Base-by-base conservation (phyloP, 306 rosid genomes). In the Quercus suber region DNA sequence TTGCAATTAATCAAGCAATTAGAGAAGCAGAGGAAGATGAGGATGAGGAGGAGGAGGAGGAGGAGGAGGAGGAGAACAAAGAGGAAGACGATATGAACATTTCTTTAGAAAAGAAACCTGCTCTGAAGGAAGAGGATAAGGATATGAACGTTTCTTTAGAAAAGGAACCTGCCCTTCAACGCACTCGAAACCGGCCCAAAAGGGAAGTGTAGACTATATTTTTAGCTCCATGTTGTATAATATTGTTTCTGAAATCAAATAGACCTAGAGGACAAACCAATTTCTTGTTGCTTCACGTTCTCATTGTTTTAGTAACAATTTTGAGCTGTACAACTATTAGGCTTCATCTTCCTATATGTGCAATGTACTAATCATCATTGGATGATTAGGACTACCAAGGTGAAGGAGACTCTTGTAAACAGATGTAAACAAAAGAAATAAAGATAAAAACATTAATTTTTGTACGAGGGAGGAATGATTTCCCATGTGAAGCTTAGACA, bases 181-280 rank as follows among this genome's bases (percentile, higher is more conserved):
- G 88, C 10, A 78, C 91, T 79, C 97, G 95, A 18, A 91, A 92
- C 76, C 87, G 99, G 57, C 97, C 99, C 7, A 94, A 83, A 81
- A 92, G 92, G 75, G 97, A 88, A 80, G 89, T 84, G 60, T 88
- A 89, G 80, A 31, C 35, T 11, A 21, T 58, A 57, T 15, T 35
- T 51, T n/a, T 49, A 74, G 55, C 76, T 70, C 35, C 35, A 12
- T 55, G 53, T 74, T 33, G 69, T 60, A 64, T 15, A 45, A 3
- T 21, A 33, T 5, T 11, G 28, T 67, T 25, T n/a, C 60, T 13
- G 13, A 49, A 53, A 27, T 65, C 76, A 73, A 52, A 55, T 31
- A 61, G 61, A 28, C 74, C 59, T 10, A 14, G 69, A 55, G 59
- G 72, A 79, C n/a, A 63, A 37, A n/a, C 35, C 57, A 52, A 78